phyloP scores from a whole-genome alignment of 1,284 basidiomycete genomes.

The Cutaneotrichosporon spelunceum region DNA sequence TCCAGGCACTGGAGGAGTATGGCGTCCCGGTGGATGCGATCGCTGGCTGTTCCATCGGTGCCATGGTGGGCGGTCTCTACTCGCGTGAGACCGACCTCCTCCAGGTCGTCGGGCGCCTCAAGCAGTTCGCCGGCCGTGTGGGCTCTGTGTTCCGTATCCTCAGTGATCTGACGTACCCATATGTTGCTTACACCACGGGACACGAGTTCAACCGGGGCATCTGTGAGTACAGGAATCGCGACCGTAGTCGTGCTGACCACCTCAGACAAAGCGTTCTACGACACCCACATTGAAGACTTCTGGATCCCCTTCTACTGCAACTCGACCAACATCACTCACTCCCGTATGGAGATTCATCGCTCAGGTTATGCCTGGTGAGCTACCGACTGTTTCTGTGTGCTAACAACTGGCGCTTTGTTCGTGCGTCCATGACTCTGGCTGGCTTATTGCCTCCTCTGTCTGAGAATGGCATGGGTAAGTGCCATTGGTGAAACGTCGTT shows the following conservation, averaged over 20 bases:
- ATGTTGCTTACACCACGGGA: constrained; percentile 96
- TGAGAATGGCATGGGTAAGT: constrained; percentile 74
- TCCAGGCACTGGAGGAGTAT: constrained; percentile 85
- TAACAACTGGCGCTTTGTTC: constrained; percentile 57
- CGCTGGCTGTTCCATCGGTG: constrained; percentile 83
- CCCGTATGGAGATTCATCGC: constrained; percentile 94
- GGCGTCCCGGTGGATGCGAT: constrained; percentile 92
- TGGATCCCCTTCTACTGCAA: constrained; percentile 99
- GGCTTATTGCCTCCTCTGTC: constrained; percentile 92
- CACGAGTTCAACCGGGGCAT: constrained; percentile 66
- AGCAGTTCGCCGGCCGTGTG: constrained; percentile 74
- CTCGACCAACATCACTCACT: constrained; percentile 97
- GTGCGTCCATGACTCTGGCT: constrained; percentile 96
- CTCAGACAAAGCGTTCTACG: constrained; percentile 65
- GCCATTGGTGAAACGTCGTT: constrained; percentile 16
- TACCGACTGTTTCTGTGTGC: constrained; percentile 3
- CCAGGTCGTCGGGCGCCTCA: constrained; percentile 73
- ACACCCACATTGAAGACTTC: constrained; percentile 96
- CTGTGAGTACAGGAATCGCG: constrained; percentile 1
- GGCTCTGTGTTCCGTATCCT: constrained; percentile 90
- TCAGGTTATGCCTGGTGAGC: constrained; percentile 87
- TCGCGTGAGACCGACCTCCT: constrained; percentile 89
- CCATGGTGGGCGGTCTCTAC: constrained; percentile 93
- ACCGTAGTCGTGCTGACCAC: constrained; percentile 25
- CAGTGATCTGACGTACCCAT: constrained; percentile 93